These are phyloP conservation scores for Nicotiana attenuata DNA, from an alignment of 257 asterid species.

Conservation along the genomic window DNA sequence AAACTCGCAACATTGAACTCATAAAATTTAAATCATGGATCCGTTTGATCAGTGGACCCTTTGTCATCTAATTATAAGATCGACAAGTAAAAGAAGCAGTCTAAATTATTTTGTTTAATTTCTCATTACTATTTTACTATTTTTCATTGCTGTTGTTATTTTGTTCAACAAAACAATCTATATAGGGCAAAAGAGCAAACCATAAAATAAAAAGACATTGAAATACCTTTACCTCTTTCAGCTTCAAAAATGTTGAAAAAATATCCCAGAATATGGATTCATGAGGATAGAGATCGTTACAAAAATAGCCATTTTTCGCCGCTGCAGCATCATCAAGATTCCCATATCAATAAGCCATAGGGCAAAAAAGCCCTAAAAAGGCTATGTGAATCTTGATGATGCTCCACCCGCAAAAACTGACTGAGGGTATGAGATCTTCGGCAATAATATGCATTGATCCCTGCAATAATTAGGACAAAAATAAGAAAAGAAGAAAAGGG, in stretches of 20 bases:
- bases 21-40: background rate
- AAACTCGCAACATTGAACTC: background rate
- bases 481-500: background rate
- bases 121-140: background rate
- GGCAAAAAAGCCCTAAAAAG: slow-evolving; percentile 23
- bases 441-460: slow-evolving; percentile 9
- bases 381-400: slow-evolving; percentile 67
- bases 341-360: slow-evolving; percentile 24
- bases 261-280: background rate
- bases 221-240: background rate
- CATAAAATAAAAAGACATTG: background rate
- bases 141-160: no score
- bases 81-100: background rate
- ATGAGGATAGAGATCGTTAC: background rate
- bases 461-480: background rate
- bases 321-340: slow-evolving; percentile 91
- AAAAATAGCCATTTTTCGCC: slow-evolving; percentile 41
- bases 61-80: background rate
- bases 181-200: background rate
- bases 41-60: background rate
- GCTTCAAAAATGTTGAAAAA: background rate
- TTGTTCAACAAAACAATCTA: background rate
- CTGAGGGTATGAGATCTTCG: slow-evolving; percentile 17
- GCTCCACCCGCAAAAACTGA: slow-evolving; percentile 53
- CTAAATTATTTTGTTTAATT: background rate